These are phyloP conservation scores for Lactifluus subvellereus DNA, from an alignment of 768 basidiomycete genomes.

Conservation along the genomic window DNA sequence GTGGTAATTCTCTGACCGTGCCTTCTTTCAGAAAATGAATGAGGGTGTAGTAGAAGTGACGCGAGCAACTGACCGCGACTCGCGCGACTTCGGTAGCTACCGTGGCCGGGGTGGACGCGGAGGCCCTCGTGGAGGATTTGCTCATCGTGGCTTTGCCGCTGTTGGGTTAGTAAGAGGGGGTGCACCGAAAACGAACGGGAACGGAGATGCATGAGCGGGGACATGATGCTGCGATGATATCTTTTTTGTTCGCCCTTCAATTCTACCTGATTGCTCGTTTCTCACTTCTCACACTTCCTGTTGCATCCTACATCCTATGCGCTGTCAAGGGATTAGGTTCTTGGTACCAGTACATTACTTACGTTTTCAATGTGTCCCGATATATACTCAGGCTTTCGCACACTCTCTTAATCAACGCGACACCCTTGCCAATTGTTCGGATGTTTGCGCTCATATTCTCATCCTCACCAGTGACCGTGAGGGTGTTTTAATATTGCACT, in stretches of 20 bases:
- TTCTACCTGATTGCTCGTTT: neutral
- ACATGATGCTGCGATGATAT: neutral
- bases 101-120: constrained; percentile 50
- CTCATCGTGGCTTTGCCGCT: constrained; percentile 59
- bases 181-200: constrained; percentile 29
- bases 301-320: constrained; percentile 14
- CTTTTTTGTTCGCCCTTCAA: neutral
- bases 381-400: constrained; percentile 14
- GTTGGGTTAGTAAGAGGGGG: constrained; percentile 53
- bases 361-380: constrained; percentile 13
- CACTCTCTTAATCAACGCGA: constrained; percentile 9
- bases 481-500: no score
- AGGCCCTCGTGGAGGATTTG: constrained; percentile 48
- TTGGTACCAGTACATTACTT: constrained; percentile 17
- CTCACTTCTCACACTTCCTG: constrained; percentile 1
- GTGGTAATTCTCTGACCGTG: constrained; percentile 16
- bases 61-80: constrained; percentile 50
- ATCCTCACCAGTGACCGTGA: neutral
- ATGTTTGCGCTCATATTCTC: neutral
- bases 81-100: constrained; percentile 27
- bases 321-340: constrained; percentile 7
- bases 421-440: neutral
- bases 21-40: constrained; percentile 53
- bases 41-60: constrained; percentile 62
- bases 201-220: constrained; percentile 28